phyloP scores from a whole-genome alignment of 768 basidiomycete species.

The Lactarius sanguifluus region DNA sequence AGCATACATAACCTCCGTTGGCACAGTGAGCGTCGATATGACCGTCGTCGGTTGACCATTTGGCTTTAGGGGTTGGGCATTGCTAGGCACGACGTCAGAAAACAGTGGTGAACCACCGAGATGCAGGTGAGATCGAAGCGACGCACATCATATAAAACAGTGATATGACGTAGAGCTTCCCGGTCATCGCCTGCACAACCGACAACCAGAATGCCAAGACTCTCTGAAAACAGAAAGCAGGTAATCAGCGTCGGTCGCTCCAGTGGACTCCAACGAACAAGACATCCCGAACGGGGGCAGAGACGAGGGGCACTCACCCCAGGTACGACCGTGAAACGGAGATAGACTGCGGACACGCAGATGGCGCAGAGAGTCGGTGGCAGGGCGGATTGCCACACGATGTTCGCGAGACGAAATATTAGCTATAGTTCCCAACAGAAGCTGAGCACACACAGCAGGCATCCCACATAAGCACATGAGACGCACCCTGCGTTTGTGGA shows the following conservation, averaged over 20 bases:
- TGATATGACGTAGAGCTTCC: conserved; percentile 24
- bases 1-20: background rate
- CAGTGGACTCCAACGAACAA: background rate
- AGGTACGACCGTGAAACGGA: background rate
- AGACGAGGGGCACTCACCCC: conserved; percentile 4
- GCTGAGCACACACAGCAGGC: background rate
- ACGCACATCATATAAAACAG: conserved; percentile 20
- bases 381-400: conserved; percentile 17
- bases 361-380: conserved; percentile 19
- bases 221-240: background rate
- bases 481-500: background rate
- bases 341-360: background rate
- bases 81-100: conserved; percentile 9
- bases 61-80: background rate
- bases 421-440: conserved; percentile 3
- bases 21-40: conserved; percentile 13
- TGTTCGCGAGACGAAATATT: conserved; percentile 6
- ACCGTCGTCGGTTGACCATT: background rate
- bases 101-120: background rate
- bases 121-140: background rate
- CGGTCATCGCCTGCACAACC: background rate
- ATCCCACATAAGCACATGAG: background rate
- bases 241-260: background rate
- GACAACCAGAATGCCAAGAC: background rate
- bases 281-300: background rate